phyloP scores from a whole-genome alignment of 1,284 basidiomycete species.

The Cryptococcus sp. region DNA sequence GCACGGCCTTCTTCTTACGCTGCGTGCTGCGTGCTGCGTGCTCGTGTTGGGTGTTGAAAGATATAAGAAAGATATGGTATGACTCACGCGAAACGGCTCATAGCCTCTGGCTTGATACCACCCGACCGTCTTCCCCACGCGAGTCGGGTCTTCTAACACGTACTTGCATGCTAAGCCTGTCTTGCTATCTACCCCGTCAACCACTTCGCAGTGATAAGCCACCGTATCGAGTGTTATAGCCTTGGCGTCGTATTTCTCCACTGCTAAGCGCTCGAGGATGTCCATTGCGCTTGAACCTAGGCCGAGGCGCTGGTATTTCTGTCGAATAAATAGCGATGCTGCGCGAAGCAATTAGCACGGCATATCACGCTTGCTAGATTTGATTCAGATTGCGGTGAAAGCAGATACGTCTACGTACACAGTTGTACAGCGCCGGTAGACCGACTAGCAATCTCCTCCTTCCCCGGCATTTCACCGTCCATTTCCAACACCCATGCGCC shows the following conservation, averaged over 20 bases:
- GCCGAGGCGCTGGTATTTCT: constrained; percentile 18
- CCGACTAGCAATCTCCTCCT: constrained; percentile 21
- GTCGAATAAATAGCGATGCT: constrained; percentile 36
- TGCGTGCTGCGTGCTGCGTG: too few relatives aligned
- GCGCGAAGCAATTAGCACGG: background rate
- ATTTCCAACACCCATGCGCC: constrained; percentile 25
- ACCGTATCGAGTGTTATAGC: constrained; percentile 33
- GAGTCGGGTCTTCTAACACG: constrained; percentile 10
- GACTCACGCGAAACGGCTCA: constrained; percentile 24
- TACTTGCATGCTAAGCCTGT: too few relatives aligned
- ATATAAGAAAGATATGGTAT: background rate
- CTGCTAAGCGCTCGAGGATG: constrained; percentile 26
- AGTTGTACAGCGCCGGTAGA: constrained; percentile 14
- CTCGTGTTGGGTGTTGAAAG: too few relatives aligned
- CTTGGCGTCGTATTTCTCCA: constrained; percentile 21
- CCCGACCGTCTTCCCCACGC: constrained; percentile 7
- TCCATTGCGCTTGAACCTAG: constrained; percentile 25
- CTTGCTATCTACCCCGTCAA: background rate
- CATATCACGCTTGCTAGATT: too few relatives aligned
- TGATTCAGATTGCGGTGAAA: background rate
- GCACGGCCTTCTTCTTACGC: too few relatives aligned
- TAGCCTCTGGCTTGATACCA: constrained; percentile 32
- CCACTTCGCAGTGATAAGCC: constrained; percentile 18
- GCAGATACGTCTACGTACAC: constrained; percentile 20
- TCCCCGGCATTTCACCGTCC: too few relatives aligned